Base-by-base conservation (phyloP, 2,329 filamentous ascomycete species). In the Byssochlamys sp. region DNA sequence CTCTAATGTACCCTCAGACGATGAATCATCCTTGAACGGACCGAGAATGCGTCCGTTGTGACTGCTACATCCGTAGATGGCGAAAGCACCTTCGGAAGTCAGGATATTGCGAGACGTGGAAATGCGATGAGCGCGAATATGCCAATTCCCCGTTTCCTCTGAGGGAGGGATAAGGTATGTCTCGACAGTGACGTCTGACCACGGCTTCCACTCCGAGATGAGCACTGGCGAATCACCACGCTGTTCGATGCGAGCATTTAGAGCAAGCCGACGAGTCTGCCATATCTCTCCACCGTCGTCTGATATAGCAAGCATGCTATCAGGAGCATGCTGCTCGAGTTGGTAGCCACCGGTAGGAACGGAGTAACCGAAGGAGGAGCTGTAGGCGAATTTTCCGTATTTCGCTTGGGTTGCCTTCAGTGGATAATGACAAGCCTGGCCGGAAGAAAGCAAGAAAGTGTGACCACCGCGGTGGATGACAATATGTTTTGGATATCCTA, bases 321-420 rank as follows among this genome's bases (percentile, higher is more conserved):
- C 88, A 1, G 89, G 81, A 0, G 88, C 86, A 67, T 86, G 89
- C 66, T 90, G 88, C 69, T 90, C 87, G 1, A 91, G 80, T 0
- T 86, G 86, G 70, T 90, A 89, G 19, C 84, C 80, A 0, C 89
- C 88, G 0, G 88, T 88, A 0, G 88, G 87, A 0, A 91, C 88
- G 0, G 85, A 89, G 73, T 91, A 91, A 24, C 80, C 87, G 69
- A 89, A 91, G 0, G 86, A 82, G 55, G 86, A 85, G 66, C 84
- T 88, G 52, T 91, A 91, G 4, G 87, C 87, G 67, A 91, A 91
- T 59, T 84, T 82, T 52, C 88, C 88, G 70, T 91, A 91, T 67
- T 91, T 91, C 60, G 88, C 87, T 69, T 91, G 88, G 0, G 88
- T 89, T 56, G 86, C 88, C 71, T 89, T 89, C 78, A 91, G 86